A percentile compares a stretch with the other conserved stretches of the same genome.
These are phyloP conservation scores for Leonotis leonurus DNA, from an alignment of 257 asterid species.

Conservation along the genomic window DNA sequence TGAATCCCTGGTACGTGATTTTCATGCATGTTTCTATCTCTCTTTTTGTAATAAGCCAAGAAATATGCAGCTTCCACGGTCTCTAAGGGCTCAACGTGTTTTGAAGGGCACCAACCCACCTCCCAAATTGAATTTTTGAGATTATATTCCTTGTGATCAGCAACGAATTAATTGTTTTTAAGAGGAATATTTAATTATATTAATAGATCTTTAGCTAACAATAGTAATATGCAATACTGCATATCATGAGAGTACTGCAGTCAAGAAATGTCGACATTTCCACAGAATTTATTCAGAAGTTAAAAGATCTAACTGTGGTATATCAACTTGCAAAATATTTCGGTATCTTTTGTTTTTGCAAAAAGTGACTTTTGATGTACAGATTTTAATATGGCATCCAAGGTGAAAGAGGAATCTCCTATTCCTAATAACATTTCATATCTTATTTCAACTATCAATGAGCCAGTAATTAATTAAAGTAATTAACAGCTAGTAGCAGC, in stretches of 20 bases:
- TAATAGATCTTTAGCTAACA: neutral
- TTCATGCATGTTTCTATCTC: neutral
- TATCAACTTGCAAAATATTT: conserved; percentile 20
- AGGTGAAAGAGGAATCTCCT: no score
- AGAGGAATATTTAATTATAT: neutral
- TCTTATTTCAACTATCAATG: neutral
- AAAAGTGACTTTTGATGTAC: conserved; percentile 19
- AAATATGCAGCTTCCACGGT: conserved; percentile 11
- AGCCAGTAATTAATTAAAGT: no score
- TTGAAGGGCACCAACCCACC: neutral
- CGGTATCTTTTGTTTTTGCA: conserved; percentile 16
- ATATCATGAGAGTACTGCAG: neutral
- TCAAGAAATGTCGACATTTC: conserved; percentile 11
- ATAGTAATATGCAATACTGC: conserved; percentile 5
- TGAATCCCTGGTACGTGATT: no score
- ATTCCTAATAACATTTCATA: neutral
- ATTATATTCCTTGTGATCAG: neutral
- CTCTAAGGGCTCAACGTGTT: conserved; percentile 14
- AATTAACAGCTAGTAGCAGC: no score
- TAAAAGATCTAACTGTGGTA: neutral
- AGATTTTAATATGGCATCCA: conserved; percentile 4
- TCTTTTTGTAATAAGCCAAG: neutral
- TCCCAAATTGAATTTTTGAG: neutral
- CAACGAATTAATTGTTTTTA: neutral
- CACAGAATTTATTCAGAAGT: conserved; percentile 22